phyloP scores from a whole-genome alignment of 208 protist species.

The Acanthamoeba castellanii region DNA sequence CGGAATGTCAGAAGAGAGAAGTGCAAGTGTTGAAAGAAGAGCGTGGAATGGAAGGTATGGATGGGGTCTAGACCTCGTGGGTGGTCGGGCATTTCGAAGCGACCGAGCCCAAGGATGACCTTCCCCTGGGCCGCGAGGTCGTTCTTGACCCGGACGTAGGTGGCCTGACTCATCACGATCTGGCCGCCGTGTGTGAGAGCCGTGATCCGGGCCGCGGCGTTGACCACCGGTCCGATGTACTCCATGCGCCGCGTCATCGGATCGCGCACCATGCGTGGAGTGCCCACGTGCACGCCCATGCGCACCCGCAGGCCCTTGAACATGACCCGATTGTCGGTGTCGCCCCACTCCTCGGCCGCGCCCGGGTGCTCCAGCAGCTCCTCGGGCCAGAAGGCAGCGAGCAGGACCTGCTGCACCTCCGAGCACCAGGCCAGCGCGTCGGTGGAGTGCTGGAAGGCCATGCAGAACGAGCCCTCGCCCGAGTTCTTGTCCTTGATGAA shows the following conservation, averaged over 20 bases:
- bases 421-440: background rate
- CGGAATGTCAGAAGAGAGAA: too few relatives aligned
- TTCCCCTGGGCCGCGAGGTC: too few relatives aligned
- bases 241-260: too few relatives aligned
- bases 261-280: background rate
- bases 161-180: too few relatives aligned
- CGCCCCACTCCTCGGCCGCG: background rate
- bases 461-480: constrained; percentile 14
- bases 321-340: background rate
- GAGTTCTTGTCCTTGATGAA: background rate
- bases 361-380: background rate
- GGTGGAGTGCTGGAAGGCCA: background rate
- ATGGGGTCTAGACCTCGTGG: too few relatives aligned
- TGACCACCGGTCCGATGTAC: too few relatives aligned
- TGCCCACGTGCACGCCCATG: constrained; percentile 17
- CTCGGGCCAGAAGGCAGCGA: background rate
- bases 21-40: too few relatives aligned
- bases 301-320: background rate
- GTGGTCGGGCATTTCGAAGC: background rate
- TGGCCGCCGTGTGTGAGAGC: too few relatives aligned
- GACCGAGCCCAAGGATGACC: too few relatives aligned
- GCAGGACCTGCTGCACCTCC: background rate
- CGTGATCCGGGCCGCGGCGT: too few relatives aligned
- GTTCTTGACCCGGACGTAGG: too few relatives aligned
- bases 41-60: too few relatives aligned